These are phyloP conservation scores for Musa balbisiana DNA, from an alignment of 202 grass and related monocot species.

Conservation along the genomic window DNA sequence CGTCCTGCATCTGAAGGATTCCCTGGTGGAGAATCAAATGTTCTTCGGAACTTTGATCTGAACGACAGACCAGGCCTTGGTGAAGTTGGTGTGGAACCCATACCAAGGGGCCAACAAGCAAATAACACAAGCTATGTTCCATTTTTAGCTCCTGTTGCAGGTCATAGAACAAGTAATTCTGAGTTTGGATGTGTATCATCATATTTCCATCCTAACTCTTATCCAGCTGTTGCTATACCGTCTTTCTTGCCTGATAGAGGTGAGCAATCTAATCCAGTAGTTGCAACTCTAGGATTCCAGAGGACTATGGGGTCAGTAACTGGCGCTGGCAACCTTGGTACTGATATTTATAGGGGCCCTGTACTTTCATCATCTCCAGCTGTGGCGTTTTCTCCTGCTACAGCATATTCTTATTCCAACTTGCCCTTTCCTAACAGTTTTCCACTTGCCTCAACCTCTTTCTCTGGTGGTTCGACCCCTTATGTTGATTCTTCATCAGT, in stretches of 20 bases:
- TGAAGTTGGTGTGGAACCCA: slow-evolving; percentile 52
- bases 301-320: slow-evolving; percentile 45
- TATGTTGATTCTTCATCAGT: slow-evolving; percentile 12
- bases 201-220: slow-evolving; percentile 46
- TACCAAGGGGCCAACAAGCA: slow-evolving; percentile 41
- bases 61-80: slow-evolving; percentile 82
- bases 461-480: slow-evolving; percentile 18
- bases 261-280: slow-evolving; percentile 54
- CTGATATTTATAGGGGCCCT: slow-evolving; percentile 39
- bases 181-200: slow-evolving; percentile 50
- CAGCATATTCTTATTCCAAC: slow-evolving; percentile 53
- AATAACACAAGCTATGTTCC: slow-evolving; percentile 43
- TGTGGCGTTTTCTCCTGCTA: slow-evolving; percentile 52
- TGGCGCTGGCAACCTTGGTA: slow-evolving; percentile 45
- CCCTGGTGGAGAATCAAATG: slow-evolving; percentile 18
- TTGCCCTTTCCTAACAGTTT: slow-evolving; percentile 55
- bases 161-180: slow-evolving; percentile 51
- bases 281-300: slow-evolving; percentile 43
- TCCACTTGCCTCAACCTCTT: slow-evolving; percentile 44
- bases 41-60: slow-evolving; percentile 67
- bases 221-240: slow-evolving; percentile 53
- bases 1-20: slow-evolving; percentile 32
- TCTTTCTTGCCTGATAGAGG: slow-evolving; percentile 63
- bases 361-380: slow-evolving; percentile 63
- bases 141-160: slow-evolving; percentile 47